Percentiles rank a stretch among this genome's conserved stretches.
Evolutionary conservation across 345 rosid species (phyloP).

Genomic region (Euphorbia tirucalli): DNA sequence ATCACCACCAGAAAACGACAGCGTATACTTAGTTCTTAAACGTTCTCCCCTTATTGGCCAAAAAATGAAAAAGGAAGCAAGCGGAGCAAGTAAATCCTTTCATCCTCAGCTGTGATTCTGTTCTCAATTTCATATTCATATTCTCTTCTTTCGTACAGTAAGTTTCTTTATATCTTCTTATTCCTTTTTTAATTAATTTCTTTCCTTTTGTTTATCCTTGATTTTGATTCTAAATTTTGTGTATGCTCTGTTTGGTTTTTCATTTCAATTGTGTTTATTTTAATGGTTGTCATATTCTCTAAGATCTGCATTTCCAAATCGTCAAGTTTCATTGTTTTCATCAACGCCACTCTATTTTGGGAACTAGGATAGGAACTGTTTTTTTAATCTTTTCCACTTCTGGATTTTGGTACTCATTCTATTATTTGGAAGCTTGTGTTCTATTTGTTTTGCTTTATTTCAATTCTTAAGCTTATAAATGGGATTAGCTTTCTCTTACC

Average conservation of each 20-base stretch:
- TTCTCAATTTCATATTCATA: neutral
- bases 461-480: neutral
- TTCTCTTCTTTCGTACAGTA: too few species aligned
- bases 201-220: neutral
- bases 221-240: slow-evolving; percentile 1
- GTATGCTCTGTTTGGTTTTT: neutral
- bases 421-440: slow-evolving; percentile 5
- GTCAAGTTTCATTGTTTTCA: slow-evolving; percentile 5
- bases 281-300: neutral
- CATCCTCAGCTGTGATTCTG: neutral
- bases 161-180: too few species aligned
- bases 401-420: neutral
- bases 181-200: neutral
- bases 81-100: neutral
- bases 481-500: neutral
- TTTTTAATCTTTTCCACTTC: neutral
- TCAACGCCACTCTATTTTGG: neutral
- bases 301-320: slow-evolving; percentile 4
- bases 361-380: neutral
- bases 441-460: neutral
- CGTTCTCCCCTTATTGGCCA: neutral
- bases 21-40: neutral
- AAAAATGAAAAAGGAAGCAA: neutral
- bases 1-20: neutral
- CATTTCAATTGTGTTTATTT: neutral